Evolutionary conservation across 257 asterid species (phyloP).

Genomic region (Ligustrum vulgare): DNA sequence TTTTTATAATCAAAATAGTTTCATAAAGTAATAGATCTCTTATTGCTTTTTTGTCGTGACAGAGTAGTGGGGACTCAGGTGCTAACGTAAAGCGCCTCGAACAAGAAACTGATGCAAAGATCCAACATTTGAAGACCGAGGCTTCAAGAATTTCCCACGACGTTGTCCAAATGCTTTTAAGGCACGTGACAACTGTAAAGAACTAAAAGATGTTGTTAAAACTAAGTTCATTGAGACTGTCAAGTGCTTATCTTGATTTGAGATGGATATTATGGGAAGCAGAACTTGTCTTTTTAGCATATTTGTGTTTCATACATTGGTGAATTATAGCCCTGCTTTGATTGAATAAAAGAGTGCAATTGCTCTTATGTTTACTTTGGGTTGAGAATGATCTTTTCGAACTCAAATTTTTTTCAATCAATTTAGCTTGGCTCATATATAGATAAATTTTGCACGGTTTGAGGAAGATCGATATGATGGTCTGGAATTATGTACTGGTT

Average conservation of each 20-base stretch:
- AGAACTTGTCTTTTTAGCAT: conserved; percentile 13
- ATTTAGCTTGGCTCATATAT: neutral
- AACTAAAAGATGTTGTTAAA: conserved; percentile 40
- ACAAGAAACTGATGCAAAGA: conserved; percentile 67
- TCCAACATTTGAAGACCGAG: conserved; percentile 62
- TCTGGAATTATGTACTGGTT: neutral
- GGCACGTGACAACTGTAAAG: conserved; percentile 77
- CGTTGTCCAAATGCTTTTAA: conserved; percentile 81
- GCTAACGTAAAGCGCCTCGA: conserved; percentile 95
- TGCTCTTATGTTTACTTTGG: no score
- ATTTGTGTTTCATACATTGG: conserved; percentile 29
- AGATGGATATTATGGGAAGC: conserved; percentile 8
- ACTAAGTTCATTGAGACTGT: conserved; percentile 3
- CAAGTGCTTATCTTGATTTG: neutral
- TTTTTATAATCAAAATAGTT: neutral
- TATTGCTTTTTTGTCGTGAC: conserved; percentile 6
- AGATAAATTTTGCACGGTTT: neutral
- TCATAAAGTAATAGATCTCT: neutral
- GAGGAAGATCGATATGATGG: neutral
- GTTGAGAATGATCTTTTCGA: neutral
- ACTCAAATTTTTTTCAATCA: neutral
- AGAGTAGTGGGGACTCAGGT: conserved; percentile 76
- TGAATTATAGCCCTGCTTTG: conserved; percentile 2
- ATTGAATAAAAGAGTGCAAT: conserved; percentile 19
- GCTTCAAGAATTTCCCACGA: conserved; percentile 71